These are phyloP conservation scores for Rutstroemia sp. DNA, from an alignment of 2,329 filamentous ascomycete genomes.

Conservation along the genomic window DNA sequence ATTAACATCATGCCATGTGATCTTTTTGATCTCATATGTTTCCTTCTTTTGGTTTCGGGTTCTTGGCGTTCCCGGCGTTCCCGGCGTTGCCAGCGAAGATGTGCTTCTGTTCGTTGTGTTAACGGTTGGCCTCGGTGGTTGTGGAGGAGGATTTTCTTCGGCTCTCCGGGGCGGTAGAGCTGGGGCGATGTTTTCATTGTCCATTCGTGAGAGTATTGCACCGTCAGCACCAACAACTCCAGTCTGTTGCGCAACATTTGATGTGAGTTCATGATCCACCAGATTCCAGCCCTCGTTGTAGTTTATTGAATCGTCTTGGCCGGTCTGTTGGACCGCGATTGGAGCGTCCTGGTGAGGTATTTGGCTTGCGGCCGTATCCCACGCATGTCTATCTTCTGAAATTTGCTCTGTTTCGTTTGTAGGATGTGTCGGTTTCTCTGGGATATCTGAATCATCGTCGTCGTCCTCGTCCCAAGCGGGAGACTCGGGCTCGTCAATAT, in stretches of 20 bases:
- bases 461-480: slow-evolving; percentile 26
- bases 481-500: slow-evolving; percentile 26
- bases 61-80: neutral
- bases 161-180: slow-evolving; percentile 23
- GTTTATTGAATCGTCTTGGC: slow-evolving; percentile 12
- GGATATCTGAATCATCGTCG: neutral
- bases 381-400: slow-evolving; percentile 23
- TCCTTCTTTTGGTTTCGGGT: slow-evolving; percentile 39
- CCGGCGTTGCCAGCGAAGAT: slow-evolving; percentile 13
- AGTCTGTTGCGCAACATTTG: slow-evolving; percentile 19
- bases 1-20: slow-evolving; percentile 70
- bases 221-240: slow-evolving; percentile 17
- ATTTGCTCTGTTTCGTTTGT: slow-evolving; percentile 17
- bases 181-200: slow-evolving; percentile 17
- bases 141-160: slow-evolving; percentile 19
- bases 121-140: slow-evolving; percentile 21
- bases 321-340: neutral
- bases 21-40: slow-evolving; percentile 88
- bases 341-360: neutral
- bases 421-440: slow-evolving; percentile 10
- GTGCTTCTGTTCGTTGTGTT: slow-evolving; percentile 11
- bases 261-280: slow-evolving; percentile 19
- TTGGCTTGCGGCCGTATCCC: slow-evolving; percentile 19
- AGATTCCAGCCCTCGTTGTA: slow-evolving; percentile 25
- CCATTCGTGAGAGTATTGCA: slow-evolving; percentile 8